phyloP scores from a whole-genome alignment of 495 filamentous ascomycete species.

The Aspergillus saccharolyticus region DNA sequence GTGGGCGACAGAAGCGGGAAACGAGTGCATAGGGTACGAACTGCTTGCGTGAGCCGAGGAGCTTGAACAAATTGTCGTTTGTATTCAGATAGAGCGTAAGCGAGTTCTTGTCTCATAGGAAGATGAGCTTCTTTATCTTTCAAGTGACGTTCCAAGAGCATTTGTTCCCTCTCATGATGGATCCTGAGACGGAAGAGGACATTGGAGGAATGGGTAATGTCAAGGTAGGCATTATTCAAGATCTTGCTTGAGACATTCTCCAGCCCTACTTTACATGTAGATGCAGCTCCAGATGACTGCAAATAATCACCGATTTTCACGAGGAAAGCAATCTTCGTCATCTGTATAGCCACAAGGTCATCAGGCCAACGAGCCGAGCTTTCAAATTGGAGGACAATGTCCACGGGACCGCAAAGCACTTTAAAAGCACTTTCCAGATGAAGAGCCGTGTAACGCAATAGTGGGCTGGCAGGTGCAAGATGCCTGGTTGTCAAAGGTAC shows the following conservation, averaged over 20 bases:
- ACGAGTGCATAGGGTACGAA: slow-evolving; percentile 72
- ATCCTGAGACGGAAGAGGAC: slow-evolving; percentile 52
- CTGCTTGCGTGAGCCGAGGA: slow-evolving; percentile 73
- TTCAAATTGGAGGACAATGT: slow-evolving; percentile 85
- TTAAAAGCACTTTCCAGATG: slow-evolving; percentile 31
- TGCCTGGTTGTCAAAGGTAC: slow-evolving; percentile 78
- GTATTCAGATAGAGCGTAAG: slow-evolving; percentile 62
- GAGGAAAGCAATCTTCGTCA: slow-evolving; percentile 89
- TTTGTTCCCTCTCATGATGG: slow-evolving; percentile 78
- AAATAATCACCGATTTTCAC: slow-evolving; percentile 73
- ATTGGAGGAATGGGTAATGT: slow-evolving; percentile 67
- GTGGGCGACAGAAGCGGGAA: slow-evolving; percentile 77
- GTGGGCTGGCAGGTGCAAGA: slow-evolving; percentile 62
- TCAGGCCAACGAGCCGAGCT: slow-evolving; percentile 93
- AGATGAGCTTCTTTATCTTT: slow-evolving; percentile 64
- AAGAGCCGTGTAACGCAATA: slow-evolving; percentile 69
- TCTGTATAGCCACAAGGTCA: slow-evolving; percentile 80
- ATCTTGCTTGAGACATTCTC: slow-evolving; percentile 65
- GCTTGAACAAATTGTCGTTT: slow-evolving; percentile 64
- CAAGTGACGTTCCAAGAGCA: slow-evolving; percentile 68
- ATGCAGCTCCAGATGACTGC: slow-evolving; percentile 47
- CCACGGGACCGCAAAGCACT: slow-evolving; percentile 42
- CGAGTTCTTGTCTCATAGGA: slow-evolving; percentile 58
- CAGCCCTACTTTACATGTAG: slow-evolving; percentile 62
- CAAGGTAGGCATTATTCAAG: slow-evolving; percentile 77